A percentile compares a stretch with the other conserved stretches of the same genome.
These are phyloP conservation scores for Boletus sensibilis DNA, from an alignment of 768 basidiomycete genomes.

Conservation along the genomic window DNA sequence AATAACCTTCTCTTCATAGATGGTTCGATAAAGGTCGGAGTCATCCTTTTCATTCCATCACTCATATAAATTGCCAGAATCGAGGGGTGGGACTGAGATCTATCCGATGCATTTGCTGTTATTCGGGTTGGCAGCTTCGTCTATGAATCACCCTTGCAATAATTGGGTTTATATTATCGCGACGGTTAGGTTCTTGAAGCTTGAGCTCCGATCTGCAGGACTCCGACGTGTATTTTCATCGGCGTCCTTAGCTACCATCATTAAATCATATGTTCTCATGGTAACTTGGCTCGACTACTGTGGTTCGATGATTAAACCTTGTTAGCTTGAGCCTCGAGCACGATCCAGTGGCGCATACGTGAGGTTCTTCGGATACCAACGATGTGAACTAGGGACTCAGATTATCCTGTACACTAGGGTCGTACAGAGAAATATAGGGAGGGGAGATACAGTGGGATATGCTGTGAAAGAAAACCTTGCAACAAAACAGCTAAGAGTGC, in stretches of 20 bases:
- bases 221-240: neutral
- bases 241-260: constrained; percentile 23
- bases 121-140: neutral
- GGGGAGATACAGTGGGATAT: constrained; percentile 17
- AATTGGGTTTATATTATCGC: neutral
- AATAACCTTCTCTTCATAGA: constrained; percentile 5
- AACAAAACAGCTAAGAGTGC: neutral
- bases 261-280: neutral
- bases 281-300: constrained; percentile 4
- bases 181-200: no score
- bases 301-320: constrained; percentile 17
- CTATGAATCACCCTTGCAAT: neutral
- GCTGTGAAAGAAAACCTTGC: neutral
- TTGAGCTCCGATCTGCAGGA: neutral
- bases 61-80: neutral
- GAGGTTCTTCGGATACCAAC: neutral
- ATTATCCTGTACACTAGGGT: constrained; percentile 5
- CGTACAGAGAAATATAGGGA: neutral
- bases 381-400: neutral
- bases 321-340: neutral
- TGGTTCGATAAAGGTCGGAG: constrained; percentile 5
- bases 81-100: neutral
- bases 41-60: neutral
- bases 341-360: neutral
- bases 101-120: neutral